Evolutionary conservation across 2,329 filamentous ascomycete species (phyloP).

Genomic region (Verticillium alfalfae): DNA sequence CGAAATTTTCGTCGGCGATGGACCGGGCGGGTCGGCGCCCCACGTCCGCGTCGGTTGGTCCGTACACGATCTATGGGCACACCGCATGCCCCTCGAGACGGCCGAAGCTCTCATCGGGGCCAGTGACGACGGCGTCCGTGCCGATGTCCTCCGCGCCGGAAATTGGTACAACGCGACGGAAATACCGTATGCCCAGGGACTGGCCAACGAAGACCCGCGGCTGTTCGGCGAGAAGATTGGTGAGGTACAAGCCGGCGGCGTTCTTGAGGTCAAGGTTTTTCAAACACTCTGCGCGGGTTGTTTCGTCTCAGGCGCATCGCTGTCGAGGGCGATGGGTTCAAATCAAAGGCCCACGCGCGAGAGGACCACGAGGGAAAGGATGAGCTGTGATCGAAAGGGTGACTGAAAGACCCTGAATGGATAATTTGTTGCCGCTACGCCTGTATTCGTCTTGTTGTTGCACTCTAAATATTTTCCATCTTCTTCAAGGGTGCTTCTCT

Average conservation of each 20-base stretch:
- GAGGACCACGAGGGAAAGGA: constrained; percentile 12
- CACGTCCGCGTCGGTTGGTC: constrained; percentile 13
- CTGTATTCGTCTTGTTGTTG: no score
- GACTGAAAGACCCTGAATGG: no score
- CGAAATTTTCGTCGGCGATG: constrained; percentile 15
- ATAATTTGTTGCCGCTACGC: no score
- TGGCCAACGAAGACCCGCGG: constrained; percentile 12
- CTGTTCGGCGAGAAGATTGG: constrained; percentile 14
- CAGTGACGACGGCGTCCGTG: neutral
- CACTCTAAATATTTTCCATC: no score
- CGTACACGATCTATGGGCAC: constrained; percentile 14
- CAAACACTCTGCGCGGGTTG: constrained; percentile 13
- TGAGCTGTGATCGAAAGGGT: constrained; percentile 4
- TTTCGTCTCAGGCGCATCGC: constrained; percentile 12
- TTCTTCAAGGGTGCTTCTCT: no score
- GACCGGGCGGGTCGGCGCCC: constrained; percentile 14
- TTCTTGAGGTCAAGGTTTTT: constrained; percentile 4
- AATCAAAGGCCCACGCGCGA: constrained; percentile 12
- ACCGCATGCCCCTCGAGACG: constrained; percentile 11
- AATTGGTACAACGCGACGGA: constrained; percentile 15
- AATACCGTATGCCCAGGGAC: constrained; percentile 10
- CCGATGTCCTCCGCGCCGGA: constrained; percentile 5
- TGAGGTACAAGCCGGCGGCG: constrained; percentile 8
- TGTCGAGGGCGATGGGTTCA: constrained; percentile 11
- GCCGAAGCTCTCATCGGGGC: constrained; percentile 9